Conservation (phyloP, 2,329 filamentous ascomycete genomes). For the Chaetomium sp. region DNA sequence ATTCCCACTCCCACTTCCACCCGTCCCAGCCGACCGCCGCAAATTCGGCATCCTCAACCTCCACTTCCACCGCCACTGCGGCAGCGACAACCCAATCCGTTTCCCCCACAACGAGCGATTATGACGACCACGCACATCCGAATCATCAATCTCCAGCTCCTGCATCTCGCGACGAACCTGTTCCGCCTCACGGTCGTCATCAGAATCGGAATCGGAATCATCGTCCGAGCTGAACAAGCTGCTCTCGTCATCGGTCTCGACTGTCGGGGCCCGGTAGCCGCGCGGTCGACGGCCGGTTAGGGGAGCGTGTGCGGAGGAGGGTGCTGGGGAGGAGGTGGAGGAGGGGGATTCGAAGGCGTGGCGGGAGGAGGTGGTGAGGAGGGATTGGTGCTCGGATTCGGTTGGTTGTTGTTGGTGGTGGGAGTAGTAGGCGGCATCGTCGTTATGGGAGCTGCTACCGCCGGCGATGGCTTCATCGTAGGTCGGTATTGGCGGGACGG, state of each 20-base stretch:
- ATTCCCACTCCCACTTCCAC: constrained; percentile 30
- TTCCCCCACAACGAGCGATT: constrained; percentile 46
- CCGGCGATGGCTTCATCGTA: constrained; percentile 75
- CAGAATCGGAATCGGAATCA: constrained; percentile 41
- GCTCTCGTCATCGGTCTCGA: constrained; percentile 65
- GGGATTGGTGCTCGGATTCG: constrained; percentile 70
- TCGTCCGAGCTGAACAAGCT: constrained; percentile 41
- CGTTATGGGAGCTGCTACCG: constrained; percentile 34
- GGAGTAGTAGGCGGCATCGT: constrained; percentile 50
- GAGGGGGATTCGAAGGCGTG: constrained; percentile 33
- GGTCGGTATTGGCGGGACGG: constrained; percentile 68
- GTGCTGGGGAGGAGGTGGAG: constrained; percentile 19
- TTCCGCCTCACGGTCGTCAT: constrained; percentile 48
- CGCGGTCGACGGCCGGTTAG: constrained; percentile 35
- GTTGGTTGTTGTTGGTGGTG: constrained; percentile 55
- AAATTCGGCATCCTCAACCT: constrained; percentile 44
- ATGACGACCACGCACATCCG: constrained; percentile 33
- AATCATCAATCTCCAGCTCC: constrained; percentile 81
- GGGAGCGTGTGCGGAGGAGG: constrained; percentile 23
- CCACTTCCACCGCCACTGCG: constrained; percentile 51
- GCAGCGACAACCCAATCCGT: constrained; percentile 47
- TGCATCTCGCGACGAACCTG: constrained; percentile 76
- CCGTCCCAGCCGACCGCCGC: neutral
- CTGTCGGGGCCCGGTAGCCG: constrained; percentile 73
- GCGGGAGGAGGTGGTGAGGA: constrained; percentile 55